Percentiles rank a stretch among this genome's conserved stretches.
phyloP scores from a whole-genome alignment of 345 rosid genomes.

The Raphanus raphanistrum region DNA sequence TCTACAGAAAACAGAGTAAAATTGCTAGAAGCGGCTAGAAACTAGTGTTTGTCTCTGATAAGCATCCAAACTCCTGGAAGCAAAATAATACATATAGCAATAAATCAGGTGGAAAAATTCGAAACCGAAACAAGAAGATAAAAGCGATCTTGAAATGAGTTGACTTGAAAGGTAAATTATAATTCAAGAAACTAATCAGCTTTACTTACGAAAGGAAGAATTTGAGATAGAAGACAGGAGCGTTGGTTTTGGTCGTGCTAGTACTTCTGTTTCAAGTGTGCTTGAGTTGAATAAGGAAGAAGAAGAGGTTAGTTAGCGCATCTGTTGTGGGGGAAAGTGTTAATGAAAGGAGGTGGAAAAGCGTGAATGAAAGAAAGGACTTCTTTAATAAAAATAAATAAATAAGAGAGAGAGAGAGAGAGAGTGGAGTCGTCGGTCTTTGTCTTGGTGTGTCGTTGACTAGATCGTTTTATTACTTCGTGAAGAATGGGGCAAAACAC shows the following conservation, averaged over 20 bases:
- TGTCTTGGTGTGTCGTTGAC: constrained; percentile 31
- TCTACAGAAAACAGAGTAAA: constrained; percentile 25
- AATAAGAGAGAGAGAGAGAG: background rate
- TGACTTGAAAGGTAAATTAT: constrained; percentile 11
- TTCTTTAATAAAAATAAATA: background rate
- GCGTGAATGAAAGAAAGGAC: constrained; percentile 16
- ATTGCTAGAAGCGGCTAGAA: constrained; percentile 1
- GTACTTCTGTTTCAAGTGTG: constrained; percentile 10
- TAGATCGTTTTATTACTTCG: background rate
- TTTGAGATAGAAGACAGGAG: background rate
- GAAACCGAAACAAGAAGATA: background rate
- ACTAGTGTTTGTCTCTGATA: background rate
- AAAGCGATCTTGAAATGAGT: constrained; percentile 22
- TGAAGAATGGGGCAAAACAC: constrained; percentile 25
- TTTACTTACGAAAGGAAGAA: constrained; percentile 7
- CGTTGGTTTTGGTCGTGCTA: constrained; percentile 2
- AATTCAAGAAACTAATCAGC: background rate
- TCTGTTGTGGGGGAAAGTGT: background rate
- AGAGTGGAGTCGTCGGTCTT: constrained; percentile 24
- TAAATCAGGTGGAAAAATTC: background rate
- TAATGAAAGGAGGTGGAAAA: background rate
- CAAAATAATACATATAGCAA: background rate
- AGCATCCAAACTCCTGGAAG: constrained; percentile 33
- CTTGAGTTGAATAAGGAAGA: constrained; percentile 4
- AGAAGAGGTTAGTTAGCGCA: constrained; percentile 18